Base-by-base conservation (phyloP, 2,329 filamentous ascomycete genomes). In the Nothophoma quercina region DNA sequence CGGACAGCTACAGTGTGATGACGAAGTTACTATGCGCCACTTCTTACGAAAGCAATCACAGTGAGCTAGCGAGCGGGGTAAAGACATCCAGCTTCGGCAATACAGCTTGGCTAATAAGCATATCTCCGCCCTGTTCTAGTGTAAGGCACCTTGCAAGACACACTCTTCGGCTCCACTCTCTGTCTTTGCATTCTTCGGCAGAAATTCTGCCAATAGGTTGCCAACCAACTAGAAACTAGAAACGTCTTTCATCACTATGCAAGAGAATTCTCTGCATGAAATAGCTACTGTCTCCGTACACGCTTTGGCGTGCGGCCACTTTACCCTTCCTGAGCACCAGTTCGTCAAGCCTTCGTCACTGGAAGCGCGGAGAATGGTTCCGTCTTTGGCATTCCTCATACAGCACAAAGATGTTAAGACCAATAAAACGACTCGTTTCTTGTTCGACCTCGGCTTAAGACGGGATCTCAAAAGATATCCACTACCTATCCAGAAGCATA, bases 361-460 rank as follows among this genome's bases (percentile, higher is more conserved):
- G 7, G 70, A 75, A 5, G 77, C 78, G 3, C 72, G 75, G 32
- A 76, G 75, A 19, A 81, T 77, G 1, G 82, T 84, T 0, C 83
- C 82, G 0, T 85, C 81, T 0, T 70, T 85, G 5, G 76, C 77
- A 0, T 85, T 85, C 55, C 73, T 85, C 3, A 77, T 85, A 32
- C 77, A 76, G n/a, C 82, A 53, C 34, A 69, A 71, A 2, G 70
- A 76, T 4, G 64, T 64, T 16, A 62, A 66, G 15, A 70, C 71
- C 5, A 69, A 70, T 4, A 71, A 71, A 21, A 57, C 62, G 1
- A 72, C 69, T 56, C 72, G 63, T 45, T 74, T 84, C 5, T 68
- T 85, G 29, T 85, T 85, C 62, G 83, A 85, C 53, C 72, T 85
- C 0, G 82, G 83, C 1, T 62, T 85, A 23, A 78, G 81, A 44